Evolutionary conservation across 2,329 filamentous ascomycete genomes (phyloP), one percentile per base, ranked within the genome.

Genomic region (Epichloe brachyelytri): DNA sequence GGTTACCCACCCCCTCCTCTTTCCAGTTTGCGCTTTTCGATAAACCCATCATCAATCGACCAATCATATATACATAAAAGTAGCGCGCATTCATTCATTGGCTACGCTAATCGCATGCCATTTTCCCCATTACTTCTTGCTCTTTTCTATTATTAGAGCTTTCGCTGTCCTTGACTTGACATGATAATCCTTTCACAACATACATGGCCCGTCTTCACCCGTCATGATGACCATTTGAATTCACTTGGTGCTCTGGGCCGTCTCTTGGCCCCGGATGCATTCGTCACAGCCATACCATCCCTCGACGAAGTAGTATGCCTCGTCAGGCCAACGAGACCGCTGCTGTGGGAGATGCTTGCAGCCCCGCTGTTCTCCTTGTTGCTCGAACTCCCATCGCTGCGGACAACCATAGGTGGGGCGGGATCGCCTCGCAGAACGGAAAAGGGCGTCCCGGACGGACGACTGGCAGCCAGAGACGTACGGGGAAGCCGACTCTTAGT

Each of bases 401-500:
- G 63, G 26, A 63, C 59, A 10, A 66, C 63, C 58, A 66, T 62
- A 20, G 65, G 61, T 1, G 62, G 51, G 2, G 46, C 52, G 6
- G 53, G 51, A 20, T 58, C 58, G 22, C 48, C 52, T 19, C 57
- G 33, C 2, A 56, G 39, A 19, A 51, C 26, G 26, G 52, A 51
- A 46, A 51, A 53, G 3, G 47, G 58, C 49, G 53, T 58, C 57
- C n/a, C 55, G 55, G 54, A 47, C 53, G 39, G 55, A 53, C 45
- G 58, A 57, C 59, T 58, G 15, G 62, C 57, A 15, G 62, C 57
- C 8, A 68, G 54, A 3, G 68, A 70, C 15, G 66, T 70, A 44
- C 68, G 64, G 19, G 68, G 69, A 6, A 71, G 58, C 11, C 68
- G 64, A 55, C 68, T 72, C 59, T 67, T 71, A 22, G 54, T 61